A percentile compares a stretch with the other conserved stretches of the same genome.
These are phyloP conservation scores for Heliamphora exappendiculata DNA, from an alignment of 148 eudicot genomes.

Conservation along the genomic window DNA sequence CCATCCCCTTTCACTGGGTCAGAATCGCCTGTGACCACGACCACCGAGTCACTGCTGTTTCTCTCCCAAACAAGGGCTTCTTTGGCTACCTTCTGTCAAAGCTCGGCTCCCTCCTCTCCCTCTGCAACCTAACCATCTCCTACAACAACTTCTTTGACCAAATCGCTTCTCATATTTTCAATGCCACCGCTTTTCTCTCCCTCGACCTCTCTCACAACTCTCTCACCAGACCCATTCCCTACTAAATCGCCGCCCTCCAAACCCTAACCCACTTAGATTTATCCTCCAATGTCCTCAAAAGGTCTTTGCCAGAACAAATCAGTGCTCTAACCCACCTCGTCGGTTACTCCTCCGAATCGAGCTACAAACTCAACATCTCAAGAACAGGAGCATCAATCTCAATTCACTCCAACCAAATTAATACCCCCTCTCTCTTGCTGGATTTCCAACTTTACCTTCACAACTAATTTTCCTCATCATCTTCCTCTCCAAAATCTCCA, in stretches of 20 bases:
- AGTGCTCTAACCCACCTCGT: slow-evolving; percentile 36
- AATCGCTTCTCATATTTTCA: slow-evolving; percentile 50
- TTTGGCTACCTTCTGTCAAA: slow-evolving; percentile 83
- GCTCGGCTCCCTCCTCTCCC: slow-evolving; percentile 55
- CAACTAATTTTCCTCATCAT: too few species aligned
- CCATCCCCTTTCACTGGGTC: slow-evolving; percentile 59
- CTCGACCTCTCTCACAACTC: slow-evolving; percentile 65
- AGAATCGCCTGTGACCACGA: slow-evolving; percentile 45
- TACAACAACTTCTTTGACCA: slow-evolving; percentile 46
- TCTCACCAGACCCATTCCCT: slow-evolving; percentile 56
- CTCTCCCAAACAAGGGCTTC: slow-evolving; percentile 42
- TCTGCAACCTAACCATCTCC: slow-evolving; percentile 46
- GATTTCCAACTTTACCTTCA: too few species aligned
- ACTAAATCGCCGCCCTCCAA: slow-evolving; percentile 29
- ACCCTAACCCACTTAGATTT: slow-evolving; percentile 43
- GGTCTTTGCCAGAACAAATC: slow-evolving; percentile 47
- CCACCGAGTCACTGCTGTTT: slow-evolving; percentile 39
- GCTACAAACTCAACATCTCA: too few species aligned
- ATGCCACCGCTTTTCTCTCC: slow-evolving; percentile 38
- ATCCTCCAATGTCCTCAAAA: slow-evolving; percentile 57
- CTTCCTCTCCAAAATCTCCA: too few species aligned
- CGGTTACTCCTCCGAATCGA: too few species aligned
- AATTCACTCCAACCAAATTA: too few species aligned
- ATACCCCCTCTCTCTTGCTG: too few species aligned
- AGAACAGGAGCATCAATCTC: too few species aligned